Base-by-base conservation (phyloP, 352 stramenopile genomes). In the Nothophytophthora sp. region DNA sequence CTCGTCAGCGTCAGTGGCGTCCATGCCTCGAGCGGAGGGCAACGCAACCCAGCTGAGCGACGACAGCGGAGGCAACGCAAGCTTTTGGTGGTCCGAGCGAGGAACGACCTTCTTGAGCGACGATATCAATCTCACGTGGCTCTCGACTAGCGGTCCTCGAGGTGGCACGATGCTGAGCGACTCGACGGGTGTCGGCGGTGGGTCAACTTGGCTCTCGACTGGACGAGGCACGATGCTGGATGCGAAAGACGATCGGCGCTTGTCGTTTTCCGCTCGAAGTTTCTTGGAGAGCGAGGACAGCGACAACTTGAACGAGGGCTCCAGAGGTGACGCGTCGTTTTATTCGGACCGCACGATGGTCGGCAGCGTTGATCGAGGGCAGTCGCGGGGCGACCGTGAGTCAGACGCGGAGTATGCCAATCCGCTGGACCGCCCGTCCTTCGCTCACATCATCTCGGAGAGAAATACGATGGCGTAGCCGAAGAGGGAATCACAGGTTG, bases 81-180 rank as follows among this genome's bases (percentile, higher is more conserved):
- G 63, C 18, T 61, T 77, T 29, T 82, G 71, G 71, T 77, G 65
- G 66, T 76, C 71, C 15, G 68, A 82, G 35, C 61, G 61, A 9
- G 55, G 62, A 0, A 72, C 51, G 10, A 69, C 59, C 6, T 70
- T 71, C 45, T 69, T 71, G 24, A 62, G 55, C 22, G 68, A 82
- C 30, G 68, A 79, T 8, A 60, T 36, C 24, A 73, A 56, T 50
- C 36, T 50, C 30, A 77, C 67, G 48, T 82, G 65, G 68, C 32
- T 79, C 25, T 76, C 70, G 10, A 59, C 51, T 12, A 61, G 60
- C 19, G 56, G 55, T 32, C 42, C 53, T 3, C 50, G 57, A 34
- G 50, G 51, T 37, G 53, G 60, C 15, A 77, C 63, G 20, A 70
- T 75, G 55, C 49, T 75, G 23, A 73, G 67, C 25, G 66, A 76